These are phyloP conservation scores for Raphanus hybrid DNA, from an alignment of 441 rosid species.

Conservation along the genomic window DNA sequence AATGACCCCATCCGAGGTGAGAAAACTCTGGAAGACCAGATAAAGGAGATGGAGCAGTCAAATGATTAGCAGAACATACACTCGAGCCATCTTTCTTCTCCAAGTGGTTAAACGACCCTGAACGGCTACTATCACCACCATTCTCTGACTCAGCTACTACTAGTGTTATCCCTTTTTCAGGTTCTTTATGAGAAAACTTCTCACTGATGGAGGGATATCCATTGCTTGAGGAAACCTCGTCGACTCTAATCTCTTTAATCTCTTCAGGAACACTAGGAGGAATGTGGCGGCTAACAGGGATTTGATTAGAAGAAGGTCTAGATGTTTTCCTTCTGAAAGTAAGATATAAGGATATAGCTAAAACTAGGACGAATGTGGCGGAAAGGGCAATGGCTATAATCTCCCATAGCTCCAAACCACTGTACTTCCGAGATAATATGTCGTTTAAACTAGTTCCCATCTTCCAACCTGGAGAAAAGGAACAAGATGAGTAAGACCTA, in stretches of 20 bases:
- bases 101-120: slow-evolving; percentile 58
- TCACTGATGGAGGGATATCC: neutral
- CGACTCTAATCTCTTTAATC: slow-evolving; percentile 51
- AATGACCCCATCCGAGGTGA: slow-evolving; percentile 79
- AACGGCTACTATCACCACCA: slow-evolving; percentile 52
- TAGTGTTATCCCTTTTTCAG: slow-evolving; percentile 47
- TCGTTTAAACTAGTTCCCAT: slow-evolving; percentile 74
- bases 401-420: slow-evolving; percentile 78
- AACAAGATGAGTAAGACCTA: neutral
- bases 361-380: slow-evolving; percentile 45
- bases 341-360: neutral
- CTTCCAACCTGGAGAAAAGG: slow-evolving; percentile 25
- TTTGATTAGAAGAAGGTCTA: neutral
- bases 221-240: slow-evolving; percentile 55
- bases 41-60: slow-evolving; percentile 68
- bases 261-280: neutral
- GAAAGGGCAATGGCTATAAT: slow-evolving; percentile 66
- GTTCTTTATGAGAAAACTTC: too few species aligned
- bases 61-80: slow-evolving; percentile 57
- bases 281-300: neutral
- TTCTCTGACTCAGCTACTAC: slow-evolving; percentile 45
- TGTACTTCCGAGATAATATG: slow-evolving; percentile 56
- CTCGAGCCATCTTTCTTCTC: slow-evolving; percentile 49
- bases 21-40: slow-evolving; percentile 74
- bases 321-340: neutral